Base-by-base conservation (phyloP, 176 grass and related monocot genomes). In the Musa acuminata region DNA sequence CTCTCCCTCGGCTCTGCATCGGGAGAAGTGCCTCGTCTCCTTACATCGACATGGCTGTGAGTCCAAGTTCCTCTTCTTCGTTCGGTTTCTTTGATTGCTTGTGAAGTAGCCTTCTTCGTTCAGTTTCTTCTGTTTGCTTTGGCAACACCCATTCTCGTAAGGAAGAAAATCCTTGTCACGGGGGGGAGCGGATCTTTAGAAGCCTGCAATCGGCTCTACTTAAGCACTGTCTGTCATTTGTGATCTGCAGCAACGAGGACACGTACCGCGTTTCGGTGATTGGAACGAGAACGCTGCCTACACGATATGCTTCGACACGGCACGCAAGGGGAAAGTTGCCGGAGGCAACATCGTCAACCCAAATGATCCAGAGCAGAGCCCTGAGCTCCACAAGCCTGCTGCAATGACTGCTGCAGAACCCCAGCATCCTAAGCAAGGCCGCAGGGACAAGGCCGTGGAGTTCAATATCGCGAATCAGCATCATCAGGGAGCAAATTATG, bases 361-460 rank as follows among this genome's bases (percentile, higher is more conserved):
- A 27, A 55, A 73, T 55, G 72, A 73, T 73, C 72, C 72, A 14
- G 72, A 73, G 72, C 51, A 73, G 52, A 55, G 2, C 8, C 43
- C 22, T 22, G 50, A 73, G 1, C 51, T 27, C 51, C 53, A 55
- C 52, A 73, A 26, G 23, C 52, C 52, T 23, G 13, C 12, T 8
- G 17, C n/a, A 20, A 11, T 72, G 3, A 19, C 49, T 35, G 29
- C 29, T 52, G n/a, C 49, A 24, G 72, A 73, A 55, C 53, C 51
- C 50, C 51, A 55, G 55, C n/a, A 73, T 25, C 23, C 53, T 55
- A 73, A 29, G 21, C 10, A 73, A 4, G 52, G 24, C 52, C 24
- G 29, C 29, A 35, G 29, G 29, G 29, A 35, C 29, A 35, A 35
- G 29, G 29, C 29, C 29, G 29, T 35, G 29, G 29, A 35, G 4